Evolutionary conservation across 371 early-diverging fungal species (phyloP), one percentile per base, ranked within the genome.

Genomic region (Lichtheimia ramosa): DNA sequence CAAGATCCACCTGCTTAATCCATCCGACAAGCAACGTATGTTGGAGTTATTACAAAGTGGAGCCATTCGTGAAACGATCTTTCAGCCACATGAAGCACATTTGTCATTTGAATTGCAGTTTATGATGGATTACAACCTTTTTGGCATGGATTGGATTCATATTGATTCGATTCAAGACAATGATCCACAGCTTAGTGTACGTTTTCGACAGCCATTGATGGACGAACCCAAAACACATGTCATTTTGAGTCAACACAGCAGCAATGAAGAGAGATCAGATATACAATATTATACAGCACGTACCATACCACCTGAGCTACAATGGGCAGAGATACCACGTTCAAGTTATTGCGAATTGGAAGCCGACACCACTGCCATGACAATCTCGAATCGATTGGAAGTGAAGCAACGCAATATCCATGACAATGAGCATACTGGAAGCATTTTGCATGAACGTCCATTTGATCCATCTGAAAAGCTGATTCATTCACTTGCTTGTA

Each of bases 41-140:
- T 73, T 83, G 6, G 84, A 80, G 5, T 61, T 94, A 27, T 75
- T 96, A 56, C 71, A 83, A 13, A 79, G 79, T n/a, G 92, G 93
- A 3, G 90, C 87, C 0, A 81, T 95, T 6, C 74, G 91, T 80
- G 80, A 75, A 5, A 74, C 65, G 2, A 43, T 46, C 5, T 89
- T 90, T 65, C 88, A 93, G 42, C 81, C 91, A 0, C 92, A 86
- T 65, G 99, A 96, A 70, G 74, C 91, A 4, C 97, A 96, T 69
- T 66, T 98, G 27, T 88, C 95, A 2, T 98, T 89, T 70, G 78
- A 87, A 4, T 72, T 95, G 15, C 95, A 97, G 74, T 96, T 97
- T 69, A 79, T 96, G 66, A 82, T 94, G 57, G 98, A 99, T 66
- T 88, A 89, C 63, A 92, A 92, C 51, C 73, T 99, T n/a, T 90